Evolutionary conservation across 2,329 filamentous ascomycete genomes (phyloP), one percentile per base, ranked within the genome.

Genomic region (Didymosphaeria variabile): DNA sequence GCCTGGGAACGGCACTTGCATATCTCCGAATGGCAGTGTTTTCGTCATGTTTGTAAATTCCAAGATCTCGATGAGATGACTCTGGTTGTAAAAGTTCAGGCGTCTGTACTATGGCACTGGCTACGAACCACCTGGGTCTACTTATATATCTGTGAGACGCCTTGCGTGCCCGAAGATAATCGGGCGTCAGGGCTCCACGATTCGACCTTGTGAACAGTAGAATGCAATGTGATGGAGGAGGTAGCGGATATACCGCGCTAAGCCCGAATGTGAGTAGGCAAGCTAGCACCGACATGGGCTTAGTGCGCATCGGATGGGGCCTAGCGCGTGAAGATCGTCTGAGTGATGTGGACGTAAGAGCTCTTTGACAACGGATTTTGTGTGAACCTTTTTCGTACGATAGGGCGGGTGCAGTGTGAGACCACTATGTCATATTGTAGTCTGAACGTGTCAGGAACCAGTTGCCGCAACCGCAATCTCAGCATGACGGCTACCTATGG

Each of bases 1-100:
- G 21, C 86, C 85, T 12, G 86, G 68, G 7, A 78, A 76, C 1
- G 83, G 79, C 32, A 88, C 82, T 23, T 80, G n/a, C 5, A 68
- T 23, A 45, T 65, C 64, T 12, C 58, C 51, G 40, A 72, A 73
- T 13, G 58, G 67, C 38, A 71, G 34, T 36, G 34, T 36, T 36
- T 36, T 36, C 10, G 34, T 15, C 34, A 36, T 36, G 34, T 36
- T 36, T 36, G 34, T 42, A 52, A 65, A 68, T 50, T 72, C 68
- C 49, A 63, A 61, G 66, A 70, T 72, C 2, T 54, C 54, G 9
- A 4, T 21, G 12, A 10, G 40, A 19, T 3, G 13, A 44, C n/a
- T 12, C 40, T 6, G 40, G 19, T 6, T 29, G 26, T 29, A 6
- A 6, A 29, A 29, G 26, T 29, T 29, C 6, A 6, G 4, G 26